Conservation (phyloP, 345 rosid species). For the Citrus sp. region DNA sequence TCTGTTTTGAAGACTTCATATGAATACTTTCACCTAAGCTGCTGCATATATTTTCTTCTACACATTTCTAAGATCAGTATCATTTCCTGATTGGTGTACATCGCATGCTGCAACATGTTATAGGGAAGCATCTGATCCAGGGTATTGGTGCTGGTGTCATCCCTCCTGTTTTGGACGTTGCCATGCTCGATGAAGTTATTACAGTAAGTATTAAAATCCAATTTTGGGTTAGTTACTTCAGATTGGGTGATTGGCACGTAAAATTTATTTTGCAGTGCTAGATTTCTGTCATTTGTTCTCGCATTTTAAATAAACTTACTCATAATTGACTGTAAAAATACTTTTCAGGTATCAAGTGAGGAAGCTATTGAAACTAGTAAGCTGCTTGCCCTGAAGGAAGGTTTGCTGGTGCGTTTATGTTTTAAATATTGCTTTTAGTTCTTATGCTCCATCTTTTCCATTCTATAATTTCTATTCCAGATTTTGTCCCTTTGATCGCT, state of each 20-base stretch:
- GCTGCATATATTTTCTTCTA: neutral
- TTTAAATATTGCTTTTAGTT: neutral
- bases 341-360: slow-evolving; percentile 44
- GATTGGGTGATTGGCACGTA: neutral
- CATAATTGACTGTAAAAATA: neutral
- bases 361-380: slow-evolving; percentile 47
- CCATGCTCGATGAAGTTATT: slow-evolving; percentile 51
- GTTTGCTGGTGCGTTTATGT: slow-evolving; percentile 33
- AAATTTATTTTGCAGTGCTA: neutral
- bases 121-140: slow-evolving; percentile 54
- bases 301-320: neutral
- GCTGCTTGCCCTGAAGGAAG: slow-evolving; percentile 52
- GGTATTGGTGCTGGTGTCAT: slow-evolving; percentile 62
- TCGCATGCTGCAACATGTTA: neutral
- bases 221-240: neutral
- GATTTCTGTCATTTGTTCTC: neutral
- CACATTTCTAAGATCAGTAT: neutral
- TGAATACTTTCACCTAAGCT: neutral
- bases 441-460: neutral
- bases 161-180: slow-evolving; percentile 38
- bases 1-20: neutral
- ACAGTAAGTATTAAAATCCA: slow-evolving; percentile 27
- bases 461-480: neutral
- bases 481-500: neutral
- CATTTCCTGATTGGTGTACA: neutral